Base-by-base conservation (phyloP, 2,329 filamentous ascomycete genomes). In the Blastomyces emzantsi region DNA sequence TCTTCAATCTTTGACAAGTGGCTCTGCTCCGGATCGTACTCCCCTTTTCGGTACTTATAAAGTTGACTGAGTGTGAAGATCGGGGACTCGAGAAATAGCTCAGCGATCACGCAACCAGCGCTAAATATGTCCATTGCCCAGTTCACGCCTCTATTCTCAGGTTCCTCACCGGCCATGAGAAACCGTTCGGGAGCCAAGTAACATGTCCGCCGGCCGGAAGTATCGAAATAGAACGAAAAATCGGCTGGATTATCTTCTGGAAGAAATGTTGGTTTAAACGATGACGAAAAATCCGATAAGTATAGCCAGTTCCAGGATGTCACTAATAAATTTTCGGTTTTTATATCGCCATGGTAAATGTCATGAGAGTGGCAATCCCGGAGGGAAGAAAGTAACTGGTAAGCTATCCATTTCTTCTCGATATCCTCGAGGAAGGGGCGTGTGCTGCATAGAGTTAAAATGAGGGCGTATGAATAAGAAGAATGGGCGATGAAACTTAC, bases 91-190 rank as follows among this genome's bases (percentile, higher is more conserved):
- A 97, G 84, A 69, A 99, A 97, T 47, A 99, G 82, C 75, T 99
- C 94, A 1, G 94, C 94, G 70, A 99, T 96, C 49, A 97, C 92
- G 73, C 95, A 99, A 8, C 94, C 94, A 28, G 89, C 89, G 75
- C 94, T 97, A 79, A 99, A 99, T 45, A 99, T 88, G 73, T 99
- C 94, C 95, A 99, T 99, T 47, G 94, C 93, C 92, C 93, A 97
- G 58, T 86, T 88, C 61, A 89, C 78, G 4, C 78, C 85, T 80
- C 73, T 85, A 74, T 82, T 83, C 59, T 87, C 84, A 7, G 86
- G 82, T 25, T 85, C 83, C 68, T 88, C 85, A 28, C 86, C 87
- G 2, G 88, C 82, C 4, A 86, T 85, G 22, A 94, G 81, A 73
- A 99, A 99, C 52, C 94, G 83, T 74, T 99, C 95, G 1, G 94